These are phyloP conservation scores for Schwanniomyces pseudopolymorphus DNA, from an alignment of 805 yeast species.

Conservation along the genomic window DNA sequence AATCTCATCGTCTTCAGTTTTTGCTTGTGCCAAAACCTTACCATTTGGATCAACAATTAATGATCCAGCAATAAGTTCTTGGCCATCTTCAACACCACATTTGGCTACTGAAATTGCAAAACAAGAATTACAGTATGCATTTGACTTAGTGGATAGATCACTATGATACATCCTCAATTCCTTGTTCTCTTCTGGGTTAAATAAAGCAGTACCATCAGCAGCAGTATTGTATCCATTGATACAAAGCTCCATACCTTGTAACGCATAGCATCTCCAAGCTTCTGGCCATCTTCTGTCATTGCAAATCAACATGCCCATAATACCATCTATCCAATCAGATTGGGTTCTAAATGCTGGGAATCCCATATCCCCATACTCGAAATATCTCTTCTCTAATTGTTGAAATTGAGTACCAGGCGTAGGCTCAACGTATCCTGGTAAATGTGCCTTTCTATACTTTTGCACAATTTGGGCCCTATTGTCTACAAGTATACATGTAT, in stretches of 20 bases:
- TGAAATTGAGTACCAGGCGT: slow-evolving; percentile 29
- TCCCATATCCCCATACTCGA: slow-evolving; percentile 36
- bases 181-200: slow-evolving; percentile 19
- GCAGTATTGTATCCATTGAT: slow-evolving; percentile 38
- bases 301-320: slow-evolving; percentile 37
- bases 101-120: slow-evolving; percentile 31
- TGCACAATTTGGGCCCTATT: slow-evolving; percentile 25
- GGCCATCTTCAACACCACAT: slow-evolving; percentile 36
- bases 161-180: slow-evolving; percentile 30
- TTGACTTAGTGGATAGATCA: slow-evolving; percentile 30
- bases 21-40: slow-evolving; percentile 17
- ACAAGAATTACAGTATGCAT: slow-evolving; percentile 29
- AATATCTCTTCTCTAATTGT: slow-evolving; percentile 39
- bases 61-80: slow-evolving; percentile 23
- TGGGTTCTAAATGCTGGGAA: slow-evolving; percentile 32
- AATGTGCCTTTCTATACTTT: slow-evolving; percentile 36
- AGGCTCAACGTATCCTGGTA: slow-evolving; percentile 38
- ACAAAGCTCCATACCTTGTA: slow-evolving; percentile 41
- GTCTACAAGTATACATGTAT: slow-evolving; percentile 31
- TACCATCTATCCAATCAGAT: slow-evolving; percentile 36
- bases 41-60: slow-evolving; percentile 29
- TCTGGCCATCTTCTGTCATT: slow-evolving; percentile 45
- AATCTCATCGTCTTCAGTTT: slow-evolving; percentile 19
- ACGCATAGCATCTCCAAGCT: slow-evolving; percentile 38
- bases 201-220: slow-evolving; percentile 26